Evolutionary conservation across 1,284 basidiomycete species (phyloP), one percentile per base, ranked within the genome.

Genomic region (Melampsora americana): DNA sequence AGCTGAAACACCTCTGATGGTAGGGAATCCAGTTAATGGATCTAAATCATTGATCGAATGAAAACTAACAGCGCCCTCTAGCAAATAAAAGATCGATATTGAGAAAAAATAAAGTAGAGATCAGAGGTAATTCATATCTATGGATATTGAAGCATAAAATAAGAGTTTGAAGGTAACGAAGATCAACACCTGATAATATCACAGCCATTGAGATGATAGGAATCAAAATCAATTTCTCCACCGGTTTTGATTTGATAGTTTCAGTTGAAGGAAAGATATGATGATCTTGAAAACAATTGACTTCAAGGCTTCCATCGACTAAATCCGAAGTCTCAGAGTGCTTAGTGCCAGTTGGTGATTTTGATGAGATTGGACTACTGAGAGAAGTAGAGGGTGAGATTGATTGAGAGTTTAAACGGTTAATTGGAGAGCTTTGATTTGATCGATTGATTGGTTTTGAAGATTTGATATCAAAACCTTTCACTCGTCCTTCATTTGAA

Each of bases 151-250:
- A 28, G n/a, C 44, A 18, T 30, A 23, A 23, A 23, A 18, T 44
- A 23, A 46, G 28, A 39, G 28, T 42, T 66, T 23, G n/a, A 59
- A 39, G 56, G 64, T 39, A 72, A 35, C 69, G 65, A 66, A 23
- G 71, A 61, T 50, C 64, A 44, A 53, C 39, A 74, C 71, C 71
- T 68, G 73, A 75, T 67, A 75, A 32, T 32, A 75, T 62, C 28
- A 75, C 59, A 26, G 73, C 73, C 65, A 75, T 66, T 44, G 65
- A 50, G 61, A 75, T 67, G 65, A 64, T 60, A 46, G 73, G 73
- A 44, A 75, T 53, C 42, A 75, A 32, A 28, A 68, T 62, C 12
- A 75, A 59, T 53, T 64, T 60, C 23, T 75, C 73, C 18, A 75
- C 59, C 0, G 73, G 32, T 53, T 75, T 75, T 14, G 50, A 53